Evolutionary conservation across 169 alveolate species (phyloP).

Genomic region (Miamiensis avidus): DNA sequence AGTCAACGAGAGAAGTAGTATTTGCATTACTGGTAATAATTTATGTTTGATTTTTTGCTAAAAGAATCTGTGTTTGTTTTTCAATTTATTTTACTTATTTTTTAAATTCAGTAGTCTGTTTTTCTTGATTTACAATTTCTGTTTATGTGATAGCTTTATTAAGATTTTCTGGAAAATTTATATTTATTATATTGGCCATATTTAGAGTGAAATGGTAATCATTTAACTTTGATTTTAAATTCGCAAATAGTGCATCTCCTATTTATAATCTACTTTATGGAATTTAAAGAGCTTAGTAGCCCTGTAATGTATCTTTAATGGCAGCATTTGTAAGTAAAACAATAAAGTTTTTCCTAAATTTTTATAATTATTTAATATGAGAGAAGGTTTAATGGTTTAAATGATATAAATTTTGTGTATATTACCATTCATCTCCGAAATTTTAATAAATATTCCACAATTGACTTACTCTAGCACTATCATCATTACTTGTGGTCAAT

Average conservation of each 20-base stretch:
- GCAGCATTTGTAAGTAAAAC: neutral
- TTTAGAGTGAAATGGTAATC: neutral
- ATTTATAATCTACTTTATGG: neutral
- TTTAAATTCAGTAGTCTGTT: neutral
- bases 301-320: neutral
- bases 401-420: neutral
- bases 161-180: neutral
- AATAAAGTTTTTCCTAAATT: too few species aligned
- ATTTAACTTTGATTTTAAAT: neutral
- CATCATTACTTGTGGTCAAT: neutral
- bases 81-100: neutral
- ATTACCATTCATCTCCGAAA: neutral
- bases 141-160: neutral
- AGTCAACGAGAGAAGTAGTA: too few species aligned
- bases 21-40: too few species aligned
- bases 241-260: neutral
- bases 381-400: neutral
- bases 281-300: neutral
- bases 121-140: too few species aligned
- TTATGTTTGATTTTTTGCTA: neutral
- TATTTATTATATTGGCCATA: neutral
- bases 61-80: neutral
- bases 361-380: neutral
- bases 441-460: too few species aligned
- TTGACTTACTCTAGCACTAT: neutral